phyloP scores from a whole-genome alignment of 2,329 filamentous ascomycete species.

The Penicillium verrucosum region DNA sequence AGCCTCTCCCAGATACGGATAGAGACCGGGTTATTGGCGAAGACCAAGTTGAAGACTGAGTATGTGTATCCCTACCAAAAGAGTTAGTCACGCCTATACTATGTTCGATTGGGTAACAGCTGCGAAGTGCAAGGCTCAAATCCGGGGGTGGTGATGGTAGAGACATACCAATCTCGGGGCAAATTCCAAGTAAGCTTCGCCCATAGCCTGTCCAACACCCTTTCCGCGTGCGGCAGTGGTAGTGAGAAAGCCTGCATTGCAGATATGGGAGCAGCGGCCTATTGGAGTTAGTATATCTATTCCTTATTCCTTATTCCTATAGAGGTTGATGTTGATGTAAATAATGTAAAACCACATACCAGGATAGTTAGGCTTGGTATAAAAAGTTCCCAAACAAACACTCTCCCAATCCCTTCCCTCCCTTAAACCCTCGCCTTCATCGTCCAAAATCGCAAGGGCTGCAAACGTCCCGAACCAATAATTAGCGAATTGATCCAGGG shows the following conservation, averaged over 20 bases:
- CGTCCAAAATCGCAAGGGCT: conserved; percentile 30
- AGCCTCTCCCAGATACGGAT: conserved; percentile 40
- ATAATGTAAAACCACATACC: conserved; percentile 21
- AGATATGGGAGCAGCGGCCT: conserved; percentile 42
- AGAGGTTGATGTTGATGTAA: not conserved
- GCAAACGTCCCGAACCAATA: conserved; percentile 43
- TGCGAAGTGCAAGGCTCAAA: too few relatives aligned
- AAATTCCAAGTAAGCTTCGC: conserved; percentile 37
- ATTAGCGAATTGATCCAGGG: conserved; percentile 28
- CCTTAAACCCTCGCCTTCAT: conserved; percentile 14
- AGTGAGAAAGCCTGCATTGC: conserved; percentile 40
- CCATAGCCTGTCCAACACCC: conserved; percentile 38
- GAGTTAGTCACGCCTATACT: not conserved
- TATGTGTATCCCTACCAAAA: conserved; percentile 38
- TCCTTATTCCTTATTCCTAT: not conserved
- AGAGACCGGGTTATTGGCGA: conserved; percentile 40
- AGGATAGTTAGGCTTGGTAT: conserved; percentile 44
- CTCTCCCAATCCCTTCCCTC: conserved; percentile 35
- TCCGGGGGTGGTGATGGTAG: not conserved
- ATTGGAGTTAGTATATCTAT: not conserved
- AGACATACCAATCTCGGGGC: conserved; percentile 36
- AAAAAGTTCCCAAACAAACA: conserved; percentile 40
- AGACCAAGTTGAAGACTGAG: conserved; percentile 43
- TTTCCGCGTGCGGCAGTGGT: conserved; percentile 32
- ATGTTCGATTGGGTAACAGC: not conserved